phyloP scores from a whole-genome alignment of 2,329 filamentous ascomycete genomes.

The Apiospora rasikravindrae region DNA sequence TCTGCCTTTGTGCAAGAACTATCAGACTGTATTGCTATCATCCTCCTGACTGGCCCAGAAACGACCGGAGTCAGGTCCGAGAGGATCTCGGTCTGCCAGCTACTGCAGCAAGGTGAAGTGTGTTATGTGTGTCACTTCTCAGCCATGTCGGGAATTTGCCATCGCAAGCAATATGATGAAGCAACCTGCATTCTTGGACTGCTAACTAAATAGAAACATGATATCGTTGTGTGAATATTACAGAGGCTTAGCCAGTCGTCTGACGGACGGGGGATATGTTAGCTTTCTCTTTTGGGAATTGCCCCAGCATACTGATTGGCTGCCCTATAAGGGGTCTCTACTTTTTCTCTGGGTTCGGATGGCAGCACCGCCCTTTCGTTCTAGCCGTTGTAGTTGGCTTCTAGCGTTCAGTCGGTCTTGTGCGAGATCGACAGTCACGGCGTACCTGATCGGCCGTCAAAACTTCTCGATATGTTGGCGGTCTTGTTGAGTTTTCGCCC shows the following conservation, averaged over 20 bases:
- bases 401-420: background rate
- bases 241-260: background rate
- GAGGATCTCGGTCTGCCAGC: background rate
- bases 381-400: background rate
- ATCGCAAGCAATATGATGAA: background rate
- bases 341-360: background rate
- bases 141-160: background rate
- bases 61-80: background rate
- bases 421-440: conserved; percentile 22
- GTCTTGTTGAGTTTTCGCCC: conserved; percentile 20
- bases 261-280: background rate
- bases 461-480: background rate
- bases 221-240: background rate
- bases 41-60: background rate
- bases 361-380: conserved; percentile 9
- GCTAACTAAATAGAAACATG: background rate
- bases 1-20: background rate
- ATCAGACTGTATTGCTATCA: background rate
- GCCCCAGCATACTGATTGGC: conserved; percentile 4
- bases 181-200: background rate
- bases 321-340: conserved; percentile 13
- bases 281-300: conserved; percentile 9
- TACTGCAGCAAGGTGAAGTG: background rate
- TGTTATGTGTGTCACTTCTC: background rate
- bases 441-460: conserved; percentile 14